These are phyloP conservation scores for Selenicereus undatus DNA, from an alignment of 148 eudicot species.

Conservation along the genomic window DNA sequence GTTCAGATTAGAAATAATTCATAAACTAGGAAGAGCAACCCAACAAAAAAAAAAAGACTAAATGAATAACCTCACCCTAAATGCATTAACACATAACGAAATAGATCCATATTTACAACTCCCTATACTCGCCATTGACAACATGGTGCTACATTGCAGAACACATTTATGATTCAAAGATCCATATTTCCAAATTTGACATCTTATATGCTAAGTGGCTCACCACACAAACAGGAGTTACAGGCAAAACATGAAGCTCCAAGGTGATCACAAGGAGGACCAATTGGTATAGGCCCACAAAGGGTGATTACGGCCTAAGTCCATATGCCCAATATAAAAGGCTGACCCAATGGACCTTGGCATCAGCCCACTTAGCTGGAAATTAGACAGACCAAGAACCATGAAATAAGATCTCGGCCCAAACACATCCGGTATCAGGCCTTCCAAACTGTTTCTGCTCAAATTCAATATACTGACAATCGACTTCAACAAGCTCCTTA, in stretches of 20 bases:
- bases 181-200: constrained; percentile 31
- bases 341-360: constrained; percentile 64
- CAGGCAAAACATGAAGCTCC: constrained; percentile 68
- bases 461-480: constrained; percentile 57
- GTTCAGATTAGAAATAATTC: no score
- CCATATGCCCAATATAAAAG: constrained; percentile 68
- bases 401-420: constrained; percentile 80
- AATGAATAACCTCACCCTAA: no score
- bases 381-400: constrained; percentile 66
- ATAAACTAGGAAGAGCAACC: background rate
- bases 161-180: background rate
- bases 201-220: constrained; percentile 59
- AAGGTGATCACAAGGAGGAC: constrained; percentile 72
- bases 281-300: constrained; percentile 74
- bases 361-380: constrained; percentile 50
- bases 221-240: constrained; percentile 82
- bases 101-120: no score
- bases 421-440: constrained; percentile 64
- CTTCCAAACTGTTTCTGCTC: constrained; percentile 65
- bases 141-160: constrained; percentile 3
- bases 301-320: constrained; percentile 73
- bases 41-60: no score
- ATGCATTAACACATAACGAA: background rate
- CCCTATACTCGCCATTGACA: background rate
- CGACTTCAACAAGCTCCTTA: constrained; percentile 47